Base-by-base conservation (phyloP, 2,329 filamentous ascomycete genomes). In the Exophiala calicioides region DNA sequence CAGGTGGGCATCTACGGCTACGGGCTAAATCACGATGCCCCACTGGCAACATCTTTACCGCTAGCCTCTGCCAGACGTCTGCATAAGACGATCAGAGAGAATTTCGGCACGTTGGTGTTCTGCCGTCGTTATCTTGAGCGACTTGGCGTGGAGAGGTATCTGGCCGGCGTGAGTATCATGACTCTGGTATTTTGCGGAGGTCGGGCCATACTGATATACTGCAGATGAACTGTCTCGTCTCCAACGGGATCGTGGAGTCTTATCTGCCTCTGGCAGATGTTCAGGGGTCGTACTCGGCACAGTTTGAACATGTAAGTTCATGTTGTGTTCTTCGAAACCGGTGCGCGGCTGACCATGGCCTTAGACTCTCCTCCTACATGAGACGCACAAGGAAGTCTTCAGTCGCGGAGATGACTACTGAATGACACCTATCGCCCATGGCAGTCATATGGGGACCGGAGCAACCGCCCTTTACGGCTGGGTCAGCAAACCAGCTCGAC, bases 81-180 rank as follows among this genome's bases (percentile, higher is more conserved):
- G 30, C 70, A 79, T 50, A 79, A 77, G 57, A 77, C 70, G 0
- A 83, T 85, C 57, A 72, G 77, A 38, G 75, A 80, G 56, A 81
- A 83, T 49, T 85, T 85, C 47, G 78, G 80, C 15, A 80, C 76
- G 1, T 58, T 85, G 20, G 77, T 80, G 1, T 84, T 84, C 59
- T 81, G 72, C 45, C 72, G 80, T 15, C 76, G 81, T 5, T 83
- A 84, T 52, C 71, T 85, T 20, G 80, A 84, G 32, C 74, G 79
- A n/a, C 66, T 84, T n/a, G 81, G 81, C 0, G 61, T 77, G 13
- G 72, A 82, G 33, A 72, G 74, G 23, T 85, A 85, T 54, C 62
- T 81, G 38, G 72, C 78, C 1, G 81, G 79, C 1, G 75, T 81
- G 62, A 66, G 73, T 61, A 12, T 13, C 12, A n/a, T 7, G 3